phyloP scores from a whole-genome alignment of 371 early-diverging fungal genomes.

The Mycotypha africana region DNA sequence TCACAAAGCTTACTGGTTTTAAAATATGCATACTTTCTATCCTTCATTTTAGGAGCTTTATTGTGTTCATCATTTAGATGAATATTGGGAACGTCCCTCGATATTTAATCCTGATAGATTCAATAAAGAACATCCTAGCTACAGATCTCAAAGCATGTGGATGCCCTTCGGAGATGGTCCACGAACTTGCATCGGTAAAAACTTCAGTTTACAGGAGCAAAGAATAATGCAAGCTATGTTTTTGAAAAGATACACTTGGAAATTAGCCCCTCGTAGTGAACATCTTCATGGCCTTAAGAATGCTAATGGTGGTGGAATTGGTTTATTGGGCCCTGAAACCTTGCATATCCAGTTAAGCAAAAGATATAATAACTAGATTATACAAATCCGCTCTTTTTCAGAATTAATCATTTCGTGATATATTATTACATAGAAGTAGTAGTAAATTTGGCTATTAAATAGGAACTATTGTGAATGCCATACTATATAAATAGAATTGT shows the following conservation, averaged over 20 bases:
- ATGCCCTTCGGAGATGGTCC: constrained; percentile 35
- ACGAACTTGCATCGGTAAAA: constrained; percentile 34
- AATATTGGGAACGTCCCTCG: constrained; percentile 23
- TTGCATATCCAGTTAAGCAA: constrained; percentile 15
- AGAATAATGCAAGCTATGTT: constrained; percentile 38
- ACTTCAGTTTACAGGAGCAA: constrained; percentile 43
- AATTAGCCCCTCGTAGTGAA: constrained; percentile 18
- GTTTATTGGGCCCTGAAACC: constrained; percentile 21
- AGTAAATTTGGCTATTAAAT: too few species aligned
- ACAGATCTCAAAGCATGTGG: constrained; percentile 12
- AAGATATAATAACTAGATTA: too few species aligned
- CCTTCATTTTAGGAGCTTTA: constrained; percentile 14
- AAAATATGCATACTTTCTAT: neutral
- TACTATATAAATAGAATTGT: too few species aligned
- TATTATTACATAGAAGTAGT: too few species aligned
- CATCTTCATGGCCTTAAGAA: constrained; percentile 21
- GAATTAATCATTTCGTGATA: too few species aligned
- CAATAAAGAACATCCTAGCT: neutral
- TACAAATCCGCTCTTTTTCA: too few species aligned
- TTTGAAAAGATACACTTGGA: constrained; percentile 17
- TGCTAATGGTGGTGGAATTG: constrained; percentile 17
- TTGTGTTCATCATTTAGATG: constrained; percentile 14
- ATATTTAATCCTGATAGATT: constrained; percentile 29
- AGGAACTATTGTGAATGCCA: too few species aligned
- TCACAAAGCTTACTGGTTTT: too few species aligned